Conservation (phyloP, 2,329 filamentous ascomycete species). For the Neurospora crassa region DNA sequence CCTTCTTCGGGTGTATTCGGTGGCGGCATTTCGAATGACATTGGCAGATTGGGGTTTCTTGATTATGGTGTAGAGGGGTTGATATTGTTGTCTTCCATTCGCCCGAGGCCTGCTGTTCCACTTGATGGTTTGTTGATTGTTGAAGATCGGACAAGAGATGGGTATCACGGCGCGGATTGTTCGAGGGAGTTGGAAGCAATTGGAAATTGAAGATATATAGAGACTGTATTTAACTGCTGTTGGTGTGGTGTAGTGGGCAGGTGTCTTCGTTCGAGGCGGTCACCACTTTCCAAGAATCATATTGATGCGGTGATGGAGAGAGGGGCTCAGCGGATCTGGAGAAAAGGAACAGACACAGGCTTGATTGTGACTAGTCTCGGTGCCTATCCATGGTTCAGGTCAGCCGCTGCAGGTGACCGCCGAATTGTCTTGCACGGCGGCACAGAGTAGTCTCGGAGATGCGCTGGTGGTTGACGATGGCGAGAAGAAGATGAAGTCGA, state of each 20-base stretch:
- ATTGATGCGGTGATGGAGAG: not conserved
- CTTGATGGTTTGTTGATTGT: not conserved
- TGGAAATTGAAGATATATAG: not conserved
- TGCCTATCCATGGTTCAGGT: not conserved
- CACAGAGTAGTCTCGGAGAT: not conserved
- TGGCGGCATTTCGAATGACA: conserved; percentile 18
- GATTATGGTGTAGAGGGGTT: not conserved
- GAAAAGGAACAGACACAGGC: not conserved
- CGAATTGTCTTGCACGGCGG: not conserved
- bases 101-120: not conserved
- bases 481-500: not conserved
- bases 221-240: not conserved
- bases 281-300: not conserved
- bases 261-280: not conserved
- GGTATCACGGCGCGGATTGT: not conserved
- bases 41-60: not conserved
- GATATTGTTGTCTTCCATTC: not conserved
- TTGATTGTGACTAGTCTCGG: not conserved
- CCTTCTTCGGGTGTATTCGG: conserved; percentile 19
- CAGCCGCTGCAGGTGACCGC: not conserved
- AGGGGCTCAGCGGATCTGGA: not conserved
- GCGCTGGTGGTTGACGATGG: not conserved
- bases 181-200: not conserved
- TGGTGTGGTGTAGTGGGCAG: not conserved
- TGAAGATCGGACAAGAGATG: not conserved